Evolutionary conservation across 768 basidiomycete species (phyloP).

Genomic region (Clitopilus passeckerianus): DNA sequence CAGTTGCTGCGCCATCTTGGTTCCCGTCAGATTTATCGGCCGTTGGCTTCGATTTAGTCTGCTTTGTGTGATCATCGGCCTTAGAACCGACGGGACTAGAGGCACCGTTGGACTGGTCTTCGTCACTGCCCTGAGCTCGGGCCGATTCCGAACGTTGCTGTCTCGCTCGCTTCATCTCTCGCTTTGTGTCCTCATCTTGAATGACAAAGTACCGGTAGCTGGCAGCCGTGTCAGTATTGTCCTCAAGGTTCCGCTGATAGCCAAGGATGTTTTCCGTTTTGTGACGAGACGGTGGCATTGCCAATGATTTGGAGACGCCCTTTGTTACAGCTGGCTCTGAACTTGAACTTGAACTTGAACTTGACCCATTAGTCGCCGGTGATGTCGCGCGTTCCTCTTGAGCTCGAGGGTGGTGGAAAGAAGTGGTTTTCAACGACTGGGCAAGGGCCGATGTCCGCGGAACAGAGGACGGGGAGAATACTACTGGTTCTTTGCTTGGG

Average conservation of each 20-base stretch:
- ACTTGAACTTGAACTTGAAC: slow-evolving; percentile 19
- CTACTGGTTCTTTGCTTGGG: background rate
- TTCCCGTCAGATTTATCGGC: slow-evolving; percentile 11
- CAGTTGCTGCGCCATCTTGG: slow-evolving; percentile 15
- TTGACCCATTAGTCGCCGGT: slow-evolving; percentile 14
- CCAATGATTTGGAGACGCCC: slow-evolving; percentile 24
- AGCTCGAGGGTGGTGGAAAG: slow-evolving; percentile 49
- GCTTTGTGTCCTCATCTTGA: slow-evolving; percentile 31
- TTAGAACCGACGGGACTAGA: slow-evolving; percentile 3
- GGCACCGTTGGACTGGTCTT: background rate
- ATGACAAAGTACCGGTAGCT: slow-evolving; percentile 41
- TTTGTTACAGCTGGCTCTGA: slow-evolving; percentile 13
- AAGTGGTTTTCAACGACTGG: slow-evolving; percentile 58
- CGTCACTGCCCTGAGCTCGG: slow-evolving; percentile 17
- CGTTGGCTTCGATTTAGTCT: slow-evolving; percentile 10
- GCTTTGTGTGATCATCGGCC: background rate
- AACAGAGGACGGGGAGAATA: background rate
- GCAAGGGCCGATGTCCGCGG: slow-evolving; percentile 59
- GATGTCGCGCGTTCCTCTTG: slow-evolving; percentile 14
- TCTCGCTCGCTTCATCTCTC: slow-evolving; percentile 12
- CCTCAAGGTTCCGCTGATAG: slow-evolving; percentile 33
- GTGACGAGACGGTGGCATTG: slow-evolving; percentile 14
- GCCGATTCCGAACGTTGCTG: slow-evolving; percentile 15
- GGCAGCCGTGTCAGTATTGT: slow-evolving; percentile 36
- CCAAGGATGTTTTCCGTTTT: slow-evolving; percentile 34